Evolutionary conservation across 345 rosid genomes (phyloP).

Genomic region (Schrenkiella parvula): DNA sequence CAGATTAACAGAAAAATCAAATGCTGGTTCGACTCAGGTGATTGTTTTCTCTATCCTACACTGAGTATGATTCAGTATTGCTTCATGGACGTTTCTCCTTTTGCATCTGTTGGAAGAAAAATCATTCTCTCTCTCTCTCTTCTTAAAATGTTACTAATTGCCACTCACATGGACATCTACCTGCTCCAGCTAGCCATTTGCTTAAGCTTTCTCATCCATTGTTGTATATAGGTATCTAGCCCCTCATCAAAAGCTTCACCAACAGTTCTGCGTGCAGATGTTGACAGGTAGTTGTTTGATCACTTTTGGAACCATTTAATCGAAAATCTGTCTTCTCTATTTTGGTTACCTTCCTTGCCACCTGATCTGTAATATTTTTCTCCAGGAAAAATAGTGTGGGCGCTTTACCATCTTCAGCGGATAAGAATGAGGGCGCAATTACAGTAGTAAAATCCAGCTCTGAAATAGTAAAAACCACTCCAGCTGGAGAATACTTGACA

Average conservation of each 20-base stretch:
- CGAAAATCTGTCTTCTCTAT: not conserved
- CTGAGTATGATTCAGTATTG: conserved; percentile 2
- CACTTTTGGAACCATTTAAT: conserved; percentile 13
- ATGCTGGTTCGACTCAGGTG: conserved; percentile 71
- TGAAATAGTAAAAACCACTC: conserved; percentile 74
- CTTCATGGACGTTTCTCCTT: not conserved
- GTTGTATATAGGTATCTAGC: conserved; percentile 60
- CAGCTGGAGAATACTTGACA: conserved; percentile 96
- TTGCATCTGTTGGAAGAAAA: not conserved
- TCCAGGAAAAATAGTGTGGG: conserved; percentile 50
- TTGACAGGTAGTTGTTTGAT: conserved; percentile 42
- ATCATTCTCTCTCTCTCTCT: not conserved
- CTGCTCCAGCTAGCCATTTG: not conserved
- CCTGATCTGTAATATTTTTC: conserved; percentile 15
- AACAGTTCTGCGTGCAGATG: conserved; percentile 50
- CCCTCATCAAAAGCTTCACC: conserved; percentile 54
- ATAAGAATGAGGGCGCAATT: conserved; percentile 40
- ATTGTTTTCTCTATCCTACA: conserved; percentile 8
- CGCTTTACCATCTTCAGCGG: conserved; percentile 40
- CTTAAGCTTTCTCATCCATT: conserved; percentile 11
- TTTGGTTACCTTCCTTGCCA: not conserved
- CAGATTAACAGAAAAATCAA: conserved; percentile 88
- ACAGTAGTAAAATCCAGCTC: conserved; percentile 66
- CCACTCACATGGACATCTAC: not conserved
- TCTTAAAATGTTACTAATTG: not conserved